phyloP scores from a whole-genome alignment of 306 rosid genomes.

The Senna siamea region DNA sequence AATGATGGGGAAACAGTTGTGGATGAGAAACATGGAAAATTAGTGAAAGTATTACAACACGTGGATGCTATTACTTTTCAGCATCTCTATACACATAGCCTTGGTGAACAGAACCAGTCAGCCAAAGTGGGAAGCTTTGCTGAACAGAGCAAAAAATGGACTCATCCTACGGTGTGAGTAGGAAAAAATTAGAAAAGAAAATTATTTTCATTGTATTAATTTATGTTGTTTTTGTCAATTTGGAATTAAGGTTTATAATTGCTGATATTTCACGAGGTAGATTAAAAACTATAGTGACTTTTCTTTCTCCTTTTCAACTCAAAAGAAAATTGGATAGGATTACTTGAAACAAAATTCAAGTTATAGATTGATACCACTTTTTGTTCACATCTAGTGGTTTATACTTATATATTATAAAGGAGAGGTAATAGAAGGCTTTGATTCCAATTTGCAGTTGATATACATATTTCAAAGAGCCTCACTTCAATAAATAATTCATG shows the following conservation, averaged over 20 bases:
- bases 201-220: not conserved
- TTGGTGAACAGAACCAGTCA: slow-evolving; percentile 53
- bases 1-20: slow-evolving; percentile 64
- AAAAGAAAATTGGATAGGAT: too few species aligned
- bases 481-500: not conserved
- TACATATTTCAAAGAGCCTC: not conserved
- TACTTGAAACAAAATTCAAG: not conserved
- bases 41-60: slow-evolving; percentile 57
- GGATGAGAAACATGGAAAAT: slow-evolving; percentile 56
- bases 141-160: slow-evolving; percentile 65
- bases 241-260: not conserved
- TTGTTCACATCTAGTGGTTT: too few species aligned
- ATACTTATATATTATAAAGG: too few species aligned
- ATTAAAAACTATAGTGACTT: not conserved
- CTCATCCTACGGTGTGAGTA: slow-evolving; percentile 23
- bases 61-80: slow-evolving; percentile 50
- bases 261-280: slow-evolving; percentile 24
- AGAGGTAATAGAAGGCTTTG: too few species aligned
- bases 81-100: slow-evolving; percentile 54
- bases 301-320: too few species aligned
- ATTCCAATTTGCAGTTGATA: not conserved
- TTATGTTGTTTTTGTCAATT: not conserved
- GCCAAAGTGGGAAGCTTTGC: slow-evolving; percentile 72
- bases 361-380: not conserved
- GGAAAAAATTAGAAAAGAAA: not conserved